Evolutionary conservation across 768 basidiomycete genomes (phyloP).

Genomic region (Tulasnella sp.): DNA sequence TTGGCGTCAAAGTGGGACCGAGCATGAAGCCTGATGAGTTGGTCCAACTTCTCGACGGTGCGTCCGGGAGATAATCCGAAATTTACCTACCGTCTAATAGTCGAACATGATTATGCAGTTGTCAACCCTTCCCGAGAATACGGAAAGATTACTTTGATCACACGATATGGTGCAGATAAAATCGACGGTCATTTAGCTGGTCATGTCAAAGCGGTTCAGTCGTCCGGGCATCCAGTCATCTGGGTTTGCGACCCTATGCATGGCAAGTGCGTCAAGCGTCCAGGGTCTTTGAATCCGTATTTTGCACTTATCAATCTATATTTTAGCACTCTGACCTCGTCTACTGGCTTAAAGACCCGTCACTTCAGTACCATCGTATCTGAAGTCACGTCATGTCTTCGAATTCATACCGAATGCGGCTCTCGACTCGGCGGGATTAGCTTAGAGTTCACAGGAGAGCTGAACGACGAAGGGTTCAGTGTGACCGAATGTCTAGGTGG

Average conservation of each 20-base stretch:
- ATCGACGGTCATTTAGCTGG: conserved; percentile 60
- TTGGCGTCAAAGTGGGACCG: conserved; percentile 94
- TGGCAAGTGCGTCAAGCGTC: conserved; percentile 63
- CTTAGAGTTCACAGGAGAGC: conserved; percentile 85
- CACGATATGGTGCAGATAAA: conserved; percentile 87
- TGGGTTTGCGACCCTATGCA: conserved; percentile 99
- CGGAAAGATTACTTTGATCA: conserved; percentile 83
- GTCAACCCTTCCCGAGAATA: conserved; percentile 76
- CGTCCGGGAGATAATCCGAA: not conserved
- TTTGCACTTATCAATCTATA: not conserved
- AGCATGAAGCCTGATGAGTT: conserved; percentile 72
- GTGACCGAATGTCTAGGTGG: conserved; percentile 97
- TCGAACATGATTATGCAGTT: conserved; percentile 28
- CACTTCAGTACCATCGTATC: conserved; percentile 80
- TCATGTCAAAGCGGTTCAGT: conserved; percentile 74
- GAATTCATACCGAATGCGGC: conserved; percentile 61
- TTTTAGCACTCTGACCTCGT: conserved; percentile 77
- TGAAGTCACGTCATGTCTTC: conserved; percentile 72
- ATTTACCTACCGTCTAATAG: not conserved
- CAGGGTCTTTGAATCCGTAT: not conserved
- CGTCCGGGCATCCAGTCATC: conserved; percentile 72
- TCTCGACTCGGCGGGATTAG: conserved; percentile 76
- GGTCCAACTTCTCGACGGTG: conserved; percentile 61
- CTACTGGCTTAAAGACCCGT: conserved; percentile 76
- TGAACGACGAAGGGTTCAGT: conserved; percentile 81